Evolutionary conservation across 768 basidiomycete species (phyloP), one percentile per base, ranked within the genome.

Genomic region (Gymnopilus dilepis): DNA sequence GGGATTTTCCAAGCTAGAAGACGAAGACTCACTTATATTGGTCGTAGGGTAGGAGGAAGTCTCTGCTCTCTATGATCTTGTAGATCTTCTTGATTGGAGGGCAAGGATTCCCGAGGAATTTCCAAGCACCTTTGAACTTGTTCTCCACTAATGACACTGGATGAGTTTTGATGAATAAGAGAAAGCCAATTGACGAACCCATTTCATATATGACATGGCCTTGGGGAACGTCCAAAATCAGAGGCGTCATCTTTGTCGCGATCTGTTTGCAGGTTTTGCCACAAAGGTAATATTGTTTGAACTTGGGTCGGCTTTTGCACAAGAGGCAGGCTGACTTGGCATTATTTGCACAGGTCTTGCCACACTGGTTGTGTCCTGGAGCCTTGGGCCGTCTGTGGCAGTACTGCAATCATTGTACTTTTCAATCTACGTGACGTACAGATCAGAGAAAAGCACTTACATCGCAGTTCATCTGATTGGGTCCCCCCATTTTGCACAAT

Each of bases 51-150:
- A 56, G 59, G 1, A 70, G 57, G 33, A 72, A 69, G 15, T 55
- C 59, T 24, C 60, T 64, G 58, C 65, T 65, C 59, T 75, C 73
- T 11, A 74, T 65, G 24, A 75, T 69, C 65, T 73, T 75, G 65
- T 67, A 74, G 4, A 75, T 64, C 28, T 66, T 69, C 59, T 67
- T 71, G 55, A 75, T 62, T 0, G 62, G 21, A n/a, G 70, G 70
- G 22, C 59, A 47, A 13, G 64, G 55, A 6, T 38, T 61, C 12
- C 54, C 63, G 1, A 59, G 61, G 12, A 26, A 43, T 54, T 68
- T 70, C 73, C 73, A 75, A 3, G 69, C 64, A 6, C 28, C 57
- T 15, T 65, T 60, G 58, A 75, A 75, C 54, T 71, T 72, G 30
- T 65, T 68, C 42, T 69, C 65, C 48, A 74, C 73, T 75, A 40